phyloP scores from a whole-genome alignment of 805 yeast genomes.

The Ascoidea asiatica region DNA sequence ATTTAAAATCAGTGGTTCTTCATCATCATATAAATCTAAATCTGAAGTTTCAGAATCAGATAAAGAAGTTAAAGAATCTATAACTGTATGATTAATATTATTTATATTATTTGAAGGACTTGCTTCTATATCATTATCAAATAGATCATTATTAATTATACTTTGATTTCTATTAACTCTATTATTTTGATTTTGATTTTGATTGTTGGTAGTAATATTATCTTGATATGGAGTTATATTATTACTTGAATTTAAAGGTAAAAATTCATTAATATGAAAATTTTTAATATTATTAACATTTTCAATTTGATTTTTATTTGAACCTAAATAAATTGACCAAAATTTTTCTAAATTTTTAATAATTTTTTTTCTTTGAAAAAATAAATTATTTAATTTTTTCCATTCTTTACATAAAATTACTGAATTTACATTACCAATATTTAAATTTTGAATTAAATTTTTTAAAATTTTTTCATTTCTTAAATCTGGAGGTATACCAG shows the following conservation, averaged over 20 bases:
- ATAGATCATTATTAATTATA: no score
- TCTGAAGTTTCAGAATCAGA: no score
- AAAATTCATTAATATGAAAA: not conserved
- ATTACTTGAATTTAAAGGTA: not conserved
- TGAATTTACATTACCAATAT: constrained; percentile 68
- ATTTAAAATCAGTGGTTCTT: no score
- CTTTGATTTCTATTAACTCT: not conserved
- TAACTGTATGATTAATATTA: not conserved
- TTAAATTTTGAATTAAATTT: constrained; percentile 62
- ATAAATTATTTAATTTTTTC: constrained; percentile 57
- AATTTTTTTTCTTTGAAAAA: constrained; percentile 40
- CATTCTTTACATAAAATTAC: constrained; percentile 81
- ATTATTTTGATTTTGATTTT: not conserved
- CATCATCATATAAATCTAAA: no score
- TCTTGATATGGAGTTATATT: no score
- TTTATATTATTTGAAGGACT: not conserved
- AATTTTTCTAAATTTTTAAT: constrained; percentile 47
- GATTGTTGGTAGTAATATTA: not conserved
- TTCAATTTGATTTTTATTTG: constrained; percentile 3
- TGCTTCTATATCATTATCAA: not conserved
- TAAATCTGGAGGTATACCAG: constrained; percentile 79
- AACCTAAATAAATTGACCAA: constrained; percentile 60
- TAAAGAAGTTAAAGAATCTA: no score
- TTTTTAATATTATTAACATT: not conserved
- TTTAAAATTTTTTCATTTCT: constrained; percentile 59